Evolutionary conservation across 495 filamentous ascomycete genomes (phyloP).

Genomic region (Hyaloscypha bicolor): DNA sequence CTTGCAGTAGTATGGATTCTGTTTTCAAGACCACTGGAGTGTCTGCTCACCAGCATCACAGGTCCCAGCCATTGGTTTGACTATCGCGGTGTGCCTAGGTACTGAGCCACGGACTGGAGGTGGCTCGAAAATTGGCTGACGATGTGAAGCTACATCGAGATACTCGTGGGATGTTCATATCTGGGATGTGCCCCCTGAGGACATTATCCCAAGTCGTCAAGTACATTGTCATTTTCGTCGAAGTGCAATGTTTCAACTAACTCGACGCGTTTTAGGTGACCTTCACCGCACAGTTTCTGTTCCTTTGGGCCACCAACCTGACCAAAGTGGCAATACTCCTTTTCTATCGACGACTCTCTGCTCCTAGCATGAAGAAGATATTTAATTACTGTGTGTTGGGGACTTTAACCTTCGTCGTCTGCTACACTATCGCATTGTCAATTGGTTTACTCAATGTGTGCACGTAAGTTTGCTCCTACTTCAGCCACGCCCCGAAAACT

Average conservation of each 20-base stretch:
- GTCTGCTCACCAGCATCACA: background rate
- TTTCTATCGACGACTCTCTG: background rate
- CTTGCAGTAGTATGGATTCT: background rate
- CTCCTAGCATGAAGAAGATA: background rate
- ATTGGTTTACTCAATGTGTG: background rate
- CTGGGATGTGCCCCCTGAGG: background rate
- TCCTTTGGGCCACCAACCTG: background rate
- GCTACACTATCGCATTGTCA: background rate
- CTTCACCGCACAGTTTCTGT: background rate
- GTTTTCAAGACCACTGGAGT: background rate
- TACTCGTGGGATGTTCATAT: constrained; percentile 1
- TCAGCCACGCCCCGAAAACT: background rate
- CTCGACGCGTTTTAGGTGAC: background rate
- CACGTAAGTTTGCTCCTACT: background rate
- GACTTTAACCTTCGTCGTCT: background rate
- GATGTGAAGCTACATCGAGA: background rate
- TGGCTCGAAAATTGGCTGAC: background rate
- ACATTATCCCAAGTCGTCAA: background rate
- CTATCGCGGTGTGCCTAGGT: background rate
- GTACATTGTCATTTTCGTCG: background rate
- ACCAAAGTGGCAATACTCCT: background rate
- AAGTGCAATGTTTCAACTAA: background rate
- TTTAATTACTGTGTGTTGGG: background rate
- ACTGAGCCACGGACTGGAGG: background rate
- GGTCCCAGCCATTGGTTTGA: background rate